Base-by-base conservation (phyloP, 306 rosid genomes). In the Begonia peltatifolia region DNA sequence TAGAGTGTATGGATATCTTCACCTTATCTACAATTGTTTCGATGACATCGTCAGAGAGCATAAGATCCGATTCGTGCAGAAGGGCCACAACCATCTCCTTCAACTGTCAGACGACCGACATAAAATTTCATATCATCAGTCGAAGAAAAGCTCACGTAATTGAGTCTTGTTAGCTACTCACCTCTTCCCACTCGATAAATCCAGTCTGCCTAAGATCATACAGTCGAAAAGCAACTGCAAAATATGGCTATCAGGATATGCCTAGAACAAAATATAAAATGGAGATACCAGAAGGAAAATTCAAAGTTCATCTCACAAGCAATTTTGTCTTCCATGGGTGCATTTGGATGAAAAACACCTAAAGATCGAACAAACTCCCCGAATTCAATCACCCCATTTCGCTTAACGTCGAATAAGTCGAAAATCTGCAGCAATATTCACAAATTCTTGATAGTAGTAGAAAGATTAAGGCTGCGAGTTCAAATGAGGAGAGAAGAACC, bases 61-160 rank as follows among this genome's bases (percentile, higher is more conserved):
- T 25, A 54, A 90, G 68, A 43, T 90, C 95, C 0, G 97, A 90
- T 70, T 90, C 97, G 2, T 78, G 74, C 52, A 90, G 46, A 61
- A 90, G 84, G 18, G 97, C 95, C 63, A 64, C 53, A 23, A 90
- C 90, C 97, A 90, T 90, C 77, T 85, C 92, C 52, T 74, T 83
- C 76, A 85, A 66, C 97, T 89, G 14, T 20, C 53, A 50, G 11
- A 15, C 20, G 35, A 25, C 2, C 35, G 6, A 25, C 35, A 6
- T 25, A 25, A 44, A n/a, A 44, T 44, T 10, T 44, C 14, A 44
- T 10, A 44, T 44, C 48, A 3, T 12, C 48, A 3, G 38, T 22
- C 56, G 66, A 41, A 42, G 22, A 13, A 9, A n/a, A 12, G 5
- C 38, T 9, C 12, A 15, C 5, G 15, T 23, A 9, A 46, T 44